phyloP scores from a whole-genome alignment of 208 protist genomes.

The Trypanosoma congolense region DNA sequence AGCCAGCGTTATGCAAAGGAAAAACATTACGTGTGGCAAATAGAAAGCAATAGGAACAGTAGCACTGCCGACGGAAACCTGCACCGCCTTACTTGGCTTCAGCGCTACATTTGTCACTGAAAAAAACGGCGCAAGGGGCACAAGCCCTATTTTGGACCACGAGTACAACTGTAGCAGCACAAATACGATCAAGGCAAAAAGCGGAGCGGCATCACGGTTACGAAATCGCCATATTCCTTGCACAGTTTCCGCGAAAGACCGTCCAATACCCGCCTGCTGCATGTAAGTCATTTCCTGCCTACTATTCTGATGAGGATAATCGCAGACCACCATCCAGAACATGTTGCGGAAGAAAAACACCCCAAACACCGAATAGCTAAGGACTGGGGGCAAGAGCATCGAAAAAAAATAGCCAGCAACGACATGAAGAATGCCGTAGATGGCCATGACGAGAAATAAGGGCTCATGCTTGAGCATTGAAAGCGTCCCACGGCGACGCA shows the following conservation, averaged over 20 bases:
- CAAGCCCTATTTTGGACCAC: slow-evolving; percentile 49
- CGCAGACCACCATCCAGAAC: slow-evolving; percentile 36
- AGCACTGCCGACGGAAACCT: background rate
- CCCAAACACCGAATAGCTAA: slow-evolving; percentile 39
- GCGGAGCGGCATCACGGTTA: slow-evolving; percentile 45
- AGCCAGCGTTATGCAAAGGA: slow-evolving; percentile 27
- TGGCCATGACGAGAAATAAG: slow-evolving; percentile 38
- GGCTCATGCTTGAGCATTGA: slow-evolving; percentile 33
- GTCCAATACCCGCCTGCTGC: slow-evolving; percentile 31
- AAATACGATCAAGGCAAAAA: slow-evolving; percentile 39
- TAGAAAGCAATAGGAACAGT: slow-evolving; percentile 1
- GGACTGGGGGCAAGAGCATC: slow-evolving; percentile 41
- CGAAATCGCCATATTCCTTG: slow-evolving; percentile 60
- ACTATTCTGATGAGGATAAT: slow-evolving; percentile 45
- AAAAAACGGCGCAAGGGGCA: slow-evolving; percentile 25
- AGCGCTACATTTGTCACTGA: background rate
- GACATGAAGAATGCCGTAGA: slow-evolving; percentile 35
- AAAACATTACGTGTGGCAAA: slow-evolving; percentile 22
- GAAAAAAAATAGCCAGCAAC: slow-evolving; percentile 22
- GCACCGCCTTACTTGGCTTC: background rate
- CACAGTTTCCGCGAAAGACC: slow-evolving; percentile 40
- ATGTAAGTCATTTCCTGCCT: slow-evolving; percentile 9
- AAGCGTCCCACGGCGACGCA: slow-evolving; percentile 45
- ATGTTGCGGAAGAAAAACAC: slow-evolving; percentile 68
- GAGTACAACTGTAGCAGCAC: slow-evolving; percentile 38